A percentile compares a stretch with the other conserved stretches of the same genome.
Conservation (phyloP, 140 eudicot species). For the Anethum foeniculum region DNA sequence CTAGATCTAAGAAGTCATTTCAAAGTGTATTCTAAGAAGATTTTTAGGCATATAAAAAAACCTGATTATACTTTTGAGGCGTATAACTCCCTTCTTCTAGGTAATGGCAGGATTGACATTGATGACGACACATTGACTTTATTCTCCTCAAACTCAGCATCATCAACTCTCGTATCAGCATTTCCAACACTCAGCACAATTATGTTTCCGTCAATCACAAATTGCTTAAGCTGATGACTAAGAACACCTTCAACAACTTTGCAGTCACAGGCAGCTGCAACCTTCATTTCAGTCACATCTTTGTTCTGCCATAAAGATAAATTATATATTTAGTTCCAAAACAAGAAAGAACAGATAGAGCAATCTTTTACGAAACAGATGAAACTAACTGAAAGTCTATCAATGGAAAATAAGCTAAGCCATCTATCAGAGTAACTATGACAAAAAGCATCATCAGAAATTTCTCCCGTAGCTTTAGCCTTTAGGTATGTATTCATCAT, state of each 20-base stretch:
- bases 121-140: conserved; percentile 43
- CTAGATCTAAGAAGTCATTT: too few species aligned
- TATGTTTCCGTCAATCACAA: conserved; percentile 68
- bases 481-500: conserved; percentile 32
- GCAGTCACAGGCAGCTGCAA: conserved; percentile 96
- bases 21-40: too few species aligned
- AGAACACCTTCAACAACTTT: conserved; percentile 90
- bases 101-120: too few species aligned
- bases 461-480: conserved; percentile 28
- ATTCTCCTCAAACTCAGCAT: conserved; percentile 79
- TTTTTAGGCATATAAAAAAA: too few species aligned
- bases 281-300: conserved; percentile 94
- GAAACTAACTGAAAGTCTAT: neutral
- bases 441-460: conserved; percentile 34
- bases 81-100: too few species aligned
- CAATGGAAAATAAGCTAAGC: neutral
- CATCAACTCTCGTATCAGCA: conserved; percentile 84
- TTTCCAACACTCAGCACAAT: conserved; percentile 52
- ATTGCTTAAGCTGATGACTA: conserved; percentile 76
- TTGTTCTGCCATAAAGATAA: conserved; percentile 43
- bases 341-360: neutral
- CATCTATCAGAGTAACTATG: conserved; percentile 44
- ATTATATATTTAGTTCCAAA: neutral
- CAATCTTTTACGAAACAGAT: neutral
- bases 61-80: too few species aligned